Base-by-base conservation (phyloP, 345 rosid genomes). In the Brassica rapa region DNA sequence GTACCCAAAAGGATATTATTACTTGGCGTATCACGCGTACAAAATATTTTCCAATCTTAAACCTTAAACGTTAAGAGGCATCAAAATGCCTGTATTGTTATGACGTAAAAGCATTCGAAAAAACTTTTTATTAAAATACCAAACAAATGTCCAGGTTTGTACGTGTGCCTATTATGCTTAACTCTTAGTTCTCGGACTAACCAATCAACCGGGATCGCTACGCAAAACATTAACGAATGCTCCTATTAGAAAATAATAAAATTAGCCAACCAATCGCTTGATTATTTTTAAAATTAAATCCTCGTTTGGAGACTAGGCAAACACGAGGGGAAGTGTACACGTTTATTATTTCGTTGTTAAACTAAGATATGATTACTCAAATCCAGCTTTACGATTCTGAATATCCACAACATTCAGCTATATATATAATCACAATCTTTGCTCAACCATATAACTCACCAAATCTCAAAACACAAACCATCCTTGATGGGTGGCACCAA, bases 151-250 rank as follows among this genome's bases (percentile, higher is more conserved):
- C 33, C 69, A 43, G 1, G 25, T 33, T 67, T 8, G 29, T 43
- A 72, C 77, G 61, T 73, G 82, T 68, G 74, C 68, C 46, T 66
- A 35, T 68, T 73, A 74, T 73, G 82, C 82, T 62, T 80, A 49
- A 14, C 14, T 51, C 82, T 27, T 68, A 80, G 62, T 74, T 68
- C 32, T 63, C 56, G 49, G 30, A 71, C 68, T 32, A 72, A 74
- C 71, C 27, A 79, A 68, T 62, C 23, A 62, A 62, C 29, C 74
- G 19, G 24, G 56, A 67, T 73, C 63, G 57, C 23, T 66, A 78
- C 77, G 77, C 77, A 43, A 21, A 72, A 21, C 11, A 25, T 41
- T 56, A 21, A 29, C 21, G 35, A 15, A 24, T 27, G 30, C 30
- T 27, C 30, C 30, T 39, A 76, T 55, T 32, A 8, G 19, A 8